These are phyloP conservation scores for Saturnispora sekii DNA, from an alignment of 805 yeast species.

Conservation along the genomic window DNA sequence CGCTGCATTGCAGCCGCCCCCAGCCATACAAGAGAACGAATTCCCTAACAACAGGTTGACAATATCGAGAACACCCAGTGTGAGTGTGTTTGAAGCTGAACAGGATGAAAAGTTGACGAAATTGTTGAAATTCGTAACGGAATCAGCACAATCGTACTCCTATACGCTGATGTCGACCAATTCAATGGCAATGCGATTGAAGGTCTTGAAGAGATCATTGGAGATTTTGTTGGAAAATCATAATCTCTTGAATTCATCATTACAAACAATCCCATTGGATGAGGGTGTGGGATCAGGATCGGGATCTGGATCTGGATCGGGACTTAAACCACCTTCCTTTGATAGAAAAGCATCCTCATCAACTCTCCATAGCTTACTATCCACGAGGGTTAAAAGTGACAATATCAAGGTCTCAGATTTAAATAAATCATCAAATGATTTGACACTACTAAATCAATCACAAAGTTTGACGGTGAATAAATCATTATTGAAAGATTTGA, in stretches of 20 bases:
- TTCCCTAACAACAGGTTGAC: conserved; percentile 5
- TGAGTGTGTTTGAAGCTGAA: not conserved
- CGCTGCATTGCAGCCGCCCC: too few relatives aligned
- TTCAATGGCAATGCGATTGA: conserved; percentile 64
- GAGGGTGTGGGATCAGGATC: not conserved
- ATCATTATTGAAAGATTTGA: conserved; percentile 32
- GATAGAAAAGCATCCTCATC: conserved; percentile 38
- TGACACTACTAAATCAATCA: conserved; percentile 11
- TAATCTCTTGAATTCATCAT: conserved; percentile 25
- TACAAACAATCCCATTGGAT: conserved; percentile 11
- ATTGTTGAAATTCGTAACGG: conserved; percentile 52
- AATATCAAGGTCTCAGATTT: not conserved
- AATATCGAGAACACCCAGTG: not conserved
- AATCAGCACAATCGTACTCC: conserved; percentile 77
- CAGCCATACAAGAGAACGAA: not conserved
- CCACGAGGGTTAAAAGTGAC: conserved; percentile 16
- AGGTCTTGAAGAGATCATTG: conserved; percentile 64
- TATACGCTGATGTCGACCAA: conserved; percentile 77
- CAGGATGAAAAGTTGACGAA: conserved; percentile 1
- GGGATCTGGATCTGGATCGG: too few relatives aligned
- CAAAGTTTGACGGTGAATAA: conserved; percentile 5
- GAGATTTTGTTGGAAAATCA: conserved; percentile 66
- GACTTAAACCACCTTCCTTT: conserved; percentile 8
- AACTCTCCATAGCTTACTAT: conserved; percentile 36
- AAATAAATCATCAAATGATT: not conserved